Evolutionary conservation across 2,329 filamentous ascomycete genomes (phyloP).

Genomic region (Neophaeococcomyces aloes): DNA sequence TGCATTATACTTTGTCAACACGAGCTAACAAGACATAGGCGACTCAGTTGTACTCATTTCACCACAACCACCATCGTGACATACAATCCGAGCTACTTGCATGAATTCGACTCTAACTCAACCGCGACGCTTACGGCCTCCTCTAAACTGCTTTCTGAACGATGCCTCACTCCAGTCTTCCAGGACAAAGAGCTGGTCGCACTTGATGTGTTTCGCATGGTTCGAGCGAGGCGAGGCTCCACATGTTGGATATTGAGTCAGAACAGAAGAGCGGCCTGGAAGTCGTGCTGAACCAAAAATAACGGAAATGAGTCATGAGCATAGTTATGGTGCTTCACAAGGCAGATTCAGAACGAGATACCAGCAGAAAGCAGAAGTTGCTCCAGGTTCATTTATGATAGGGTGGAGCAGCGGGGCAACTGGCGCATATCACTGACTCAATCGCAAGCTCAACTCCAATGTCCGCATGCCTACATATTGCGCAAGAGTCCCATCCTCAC

Average conservation of each 20-base stretch:
- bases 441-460: neutral
- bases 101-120: no score
- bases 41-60: slow-evolving; percentile 65
- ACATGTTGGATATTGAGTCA: no score
- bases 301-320: neutral
- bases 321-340: neutral
- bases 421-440: neutral
- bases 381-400: neutral
- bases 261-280: no score
- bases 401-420: neutral
- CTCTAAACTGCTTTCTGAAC: no score
- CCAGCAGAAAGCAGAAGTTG: neutral
- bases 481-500: neutral
- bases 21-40: slow-evolving; percentile 37
- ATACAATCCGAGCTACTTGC: no score
- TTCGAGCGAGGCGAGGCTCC: no score
- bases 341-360: neutral
- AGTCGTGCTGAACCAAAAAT: no score
- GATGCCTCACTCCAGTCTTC: no score
- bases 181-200: no score
- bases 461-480: neutral
- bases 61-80: slow-evolving; percentile 40
- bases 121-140: no score
- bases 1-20: neutral
- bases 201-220: no score